Percentiles rank a stretch among this genome's conserved stretches.
phyloP scores from a whole-genome alignment of 768 basidiomycete genomes.

The Podaxis mareebaensis region DNA sequence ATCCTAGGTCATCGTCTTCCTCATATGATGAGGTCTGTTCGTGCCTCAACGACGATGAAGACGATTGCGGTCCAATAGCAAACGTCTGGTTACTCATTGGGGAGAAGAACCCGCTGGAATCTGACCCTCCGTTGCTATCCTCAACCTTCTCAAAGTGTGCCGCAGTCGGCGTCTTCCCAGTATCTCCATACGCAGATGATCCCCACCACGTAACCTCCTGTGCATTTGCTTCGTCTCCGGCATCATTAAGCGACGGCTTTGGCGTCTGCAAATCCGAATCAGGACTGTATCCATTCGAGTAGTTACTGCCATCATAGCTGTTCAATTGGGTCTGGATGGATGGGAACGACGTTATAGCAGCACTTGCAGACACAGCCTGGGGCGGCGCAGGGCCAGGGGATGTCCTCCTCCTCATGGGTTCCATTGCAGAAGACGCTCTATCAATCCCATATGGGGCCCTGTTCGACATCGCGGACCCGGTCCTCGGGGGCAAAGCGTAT shows the following conservation, averaged over 20 bases:
- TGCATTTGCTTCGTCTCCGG: slow-evolving; percentile 31
- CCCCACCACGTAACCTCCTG: slow-evolving; percentile 68
- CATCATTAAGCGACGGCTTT: slow-evolving; percentile 27
- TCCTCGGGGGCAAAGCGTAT: slow-evolving; percentile 50
- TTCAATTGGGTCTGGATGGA: slow-evolving; percentile 27
- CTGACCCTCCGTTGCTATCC: slow-evolving; percentile 36
- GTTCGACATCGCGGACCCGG: slow-evolving; percentile 71
- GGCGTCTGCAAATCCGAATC: slow-evolving; percentile 33
- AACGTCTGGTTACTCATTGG: slow-evolving; percentile 70
- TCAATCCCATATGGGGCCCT: slow-evolving; percentile 54
- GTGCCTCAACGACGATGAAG: slow-evolving; percentile 16
- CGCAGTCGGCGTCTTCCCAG: slow-evolving; percentile 63
- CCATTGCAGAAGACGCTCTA: slow-evolving; percentile 78
- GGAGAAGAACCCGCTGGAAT: slow-evolving; percentile 73
- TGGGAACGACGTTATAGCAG: slow-evolving; percentile 52
- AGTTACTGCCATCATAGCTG: slow-evolving; percentile 33
- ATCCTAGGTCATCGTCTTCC: slow-evolving; percentile 79
- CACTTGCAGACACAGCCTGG: slow-evolving; percentile 54
- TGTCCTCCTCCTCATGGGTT: slow-evolving; percentile 57
- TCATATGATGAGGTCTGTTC: slow-evolving; percentile 18
- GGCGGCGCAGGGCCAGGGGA: slow-evolving; percentile 52
- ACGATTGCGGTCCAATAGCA: slow-evolving; percentile 32
- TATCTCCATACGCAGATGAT: slow-evolving; percentile 26
- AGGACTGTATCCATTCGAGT: slow-evolving; percentile 34
- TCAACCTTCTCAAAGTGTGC: slow-evolving; percentile 62